A percentile compares a stretch with the other conserved stretches of the same genome.
Evolutionary conservation across 306 rosid genomes (phyloP).

Genomic region (Alnus rubra): DNA sequence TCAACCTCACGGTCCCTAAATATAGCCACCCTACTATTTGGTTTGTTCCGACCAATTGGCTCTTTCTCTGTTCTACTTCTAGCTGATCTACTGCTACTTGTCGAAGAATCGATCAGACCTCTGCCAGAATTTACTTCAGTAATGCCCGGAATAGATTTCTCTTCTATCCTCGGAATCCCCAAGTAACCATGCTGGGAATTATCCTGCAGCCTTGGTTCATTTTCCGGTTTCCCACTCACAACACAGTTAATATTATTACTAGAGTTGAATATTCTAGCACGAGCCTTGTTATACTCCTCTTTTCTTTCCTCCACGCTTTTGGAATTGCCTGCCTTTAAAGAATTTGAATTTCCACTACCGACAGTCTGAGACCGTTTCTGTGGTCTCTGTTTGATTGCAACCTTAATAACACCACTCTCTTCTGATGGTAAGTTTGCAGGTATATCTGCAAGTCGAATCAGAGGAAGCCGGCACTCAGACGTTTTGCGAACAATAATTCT

Average conservation of each 20-base stretch:
- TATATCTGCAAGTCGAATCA: conserved; percentile 86
- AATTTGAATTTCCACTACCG: conserved; percentile 47
- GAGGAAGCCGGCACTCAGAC: conserved; percentile 71
- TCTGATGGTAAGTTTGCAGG: conserved; percentile 71
- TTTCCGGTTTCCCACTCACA: conserved; percentile 59
- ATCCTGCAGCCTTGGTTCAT: conserved; percentile 65
- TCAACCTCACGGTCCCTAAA: conserved; percentile 92
- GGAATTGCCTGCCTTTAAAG: conserved; percentile 49
- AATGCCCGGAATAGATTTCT: conserved; percentile 41
- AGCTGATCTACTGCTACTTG: conserved; percentile 64
- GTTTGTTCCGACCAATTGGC: conserved; percentile 70
- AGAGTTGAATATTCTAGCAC: conserved; percentile 90
- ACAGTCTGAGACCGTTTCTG: conserved; percentile 54
- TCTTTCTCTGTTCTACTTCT: conserved; percentile 88
- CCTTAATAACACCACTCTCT: conserved; percentile 60
- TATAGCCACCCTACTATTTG: conserved; percentile 85
- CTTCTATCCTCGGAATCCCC: conserved; percentile 63
- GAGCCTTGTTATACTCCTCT: conserved; percentile 95
- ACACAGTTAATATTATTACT: conserved; percentile 39
- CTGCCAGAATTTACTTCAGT: conserved; percentile 64
- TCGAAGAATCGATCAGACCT: conserved; percentile 55
- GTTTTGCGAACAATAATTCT: conserved; percentile 89
- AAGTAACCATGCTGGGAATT: conserved; percentile 50
- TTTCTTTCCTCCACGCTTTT: conserved; percentile 97
- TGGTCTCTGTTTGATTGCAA: conserved; percentile 95